phyloP scores from a whole-genome alignment of 2,329 filamentous ascomycete genomes.

The Colletotrichum sp. region DNA sequence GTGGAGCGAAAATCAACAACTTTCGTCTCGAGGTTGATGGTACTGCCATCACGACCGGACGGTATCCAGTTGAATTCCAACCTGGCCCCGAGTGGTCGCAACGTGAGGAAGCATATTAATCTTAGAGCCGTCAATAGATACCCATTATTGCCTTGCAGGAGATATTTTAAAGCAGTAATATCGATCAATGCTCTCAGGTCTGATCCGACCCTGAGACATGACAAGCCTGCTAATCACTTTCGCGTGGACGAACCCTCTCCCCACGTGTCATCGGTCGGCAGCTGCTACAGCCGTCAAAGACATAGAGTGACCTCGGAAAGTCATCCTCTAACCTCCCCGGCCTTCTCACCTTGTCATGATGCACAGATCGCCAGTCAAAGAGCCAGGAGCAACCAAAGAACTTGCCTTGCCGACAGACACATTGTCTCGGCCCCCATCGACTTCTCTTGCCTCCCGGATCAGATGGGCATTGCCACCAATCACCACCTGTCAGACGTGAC shows the following conservation, averaged over 20 bases:
- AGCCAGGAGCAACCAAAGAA: not conserved
- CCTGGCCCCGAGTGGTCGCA: conserved; percentile 48
- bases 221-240: not conserved
- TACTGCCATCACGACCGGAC: conserved; percentile 52
- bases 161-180: not conserved
- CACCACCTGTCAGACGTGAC: not conserved
- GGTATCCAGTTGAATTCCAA: conserved; percentile 48
- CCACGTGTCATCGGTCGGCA: not conserved
- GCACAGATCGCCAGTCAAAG: not conserved
- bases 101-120: conserved; percentile 56
- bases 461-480: not conserved
- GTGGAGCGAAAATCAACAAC: conserved; percentile 60
- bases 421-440: not conserved
- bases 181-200: not conserved
- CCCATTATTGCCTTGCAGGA: not conserved
- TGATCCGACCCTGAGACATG: not conserved
- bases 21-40: conserved; percentile 54
- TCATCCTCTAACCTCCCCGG: not conserved
- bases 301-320: not conserved
- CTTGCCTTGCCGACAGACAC: not conserved
- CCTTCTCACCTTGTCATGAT: not conserved
- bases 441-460: not conserved
- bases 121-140: not conserved
- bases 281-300: not conserved
- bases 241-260: not conserved